Evolutionary conservation across 2,329 filamentous ascomycete genomes (phyloP), one percentile per base, ranked within the genome.

Genomic region (Diaporthe batatas): DNA sequence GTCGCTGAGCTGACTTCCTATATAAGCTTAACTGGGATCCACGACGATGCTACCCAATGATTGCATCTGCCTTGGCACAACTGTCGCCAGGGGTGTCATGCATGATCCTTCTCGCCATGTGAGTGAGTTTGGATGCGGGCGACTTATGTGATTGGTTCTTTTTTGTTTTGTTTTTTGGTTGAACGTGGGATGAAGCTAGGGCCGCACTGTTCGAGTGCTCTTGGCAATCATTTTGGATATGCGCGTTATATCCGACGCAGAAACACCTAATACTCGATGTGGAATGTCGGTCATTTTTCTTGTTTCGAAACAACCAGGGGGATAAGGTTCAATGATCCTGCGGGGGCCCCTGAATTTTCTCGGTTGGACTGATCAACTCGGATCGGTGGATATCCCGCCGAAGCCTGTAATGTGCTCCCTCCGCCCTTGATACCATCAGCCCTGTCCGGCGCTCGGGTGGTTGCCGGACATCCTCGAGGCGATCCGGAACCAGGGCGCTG

Each of bases 11-110:
- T 49, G 44, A 65, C 59, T 65, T 65, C 59, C 59, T 65, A 23
- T 36, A 65, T 65, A 65, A 65, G 59, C 59, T 65, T 65, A 65
- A 51, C 36, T 49, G 59, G 59, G 59, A 34, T 51, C 59, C 59
- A 65, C 59, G 59, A 51, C 29, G 42, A 51, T 65, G 44, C 59
- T 65, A 65, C 59, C 39, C 59, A 49, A 23, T 65, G 59, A 51
- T 65, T 65, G 44, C 44, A 34, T 36, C 42, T 49, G n/a, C 42
- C 59, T 65, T 65, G 44, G 59, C 44, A 36, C 59, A 51, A 2
- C 29, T 36, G 29, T 51, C 44, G 12, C 25, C 29, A 51, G 59
- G 59, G 29, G 29, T 29, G 29, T 14, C 36, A 36, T 36, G 59
- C 59, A 36, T 65, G 59, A 10, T 23, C 59, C 25, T 8, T 36